These are phyloP conservation scores for Rhodotorula sp. DNA, from an alignment of 1,284 basidiomycete genomes.

Conservation along the genomic window DNA sequence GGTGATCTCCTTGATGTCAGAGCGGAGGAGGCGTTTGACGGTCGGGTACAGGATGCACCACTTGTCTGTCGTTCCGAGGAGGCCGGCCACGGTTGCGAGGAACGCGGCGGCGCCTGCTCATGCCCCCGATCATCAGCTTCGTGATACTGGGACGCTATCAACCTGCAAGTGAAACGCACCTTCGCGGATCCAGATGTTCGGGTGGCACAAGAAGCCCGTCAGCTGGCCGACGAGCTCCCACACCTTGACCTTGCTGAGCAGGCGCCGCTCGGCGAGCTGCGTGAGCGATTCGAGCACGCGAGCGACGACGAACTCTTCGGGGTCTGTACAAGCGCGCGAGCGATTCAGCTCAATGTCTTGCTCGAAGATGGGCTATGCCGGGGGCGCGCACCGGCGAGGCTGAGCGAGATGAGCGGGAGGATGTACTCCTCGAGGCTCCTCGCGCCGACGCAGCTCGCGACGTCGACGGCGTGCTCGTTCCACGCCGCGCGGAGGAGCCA, in stretches of 20 bases:
- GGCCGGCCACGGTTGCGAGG: slow-evolving; percentile 77
- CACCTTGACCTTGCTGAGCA: slow-evolving; percentile 87
- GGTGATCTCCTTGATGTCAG: slow-evolving; percentile 76
- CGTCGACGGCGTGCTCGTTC: slow-evolving; percentile 92
- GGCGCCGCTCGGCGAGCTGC: slow-evolving; percentile 77
- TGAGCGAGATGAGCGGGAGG: slow-evolving; percentile 90
- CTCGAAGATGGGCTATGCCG: not conserved
- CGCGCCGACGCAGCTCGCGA: slow-evolving; percentile 87
- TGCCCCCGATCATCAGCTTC: not conserved
- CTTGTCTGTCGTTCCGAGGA: slow-evolving; percentile 77
- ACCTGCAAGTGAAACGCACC: slow-evolving; percentile 55
- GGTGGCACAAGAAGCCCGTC: slow-evolving; percentile 88
- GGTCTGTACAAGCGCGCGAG: slow-evolving; percentile 60
- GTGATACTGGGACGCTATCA: not conserved
- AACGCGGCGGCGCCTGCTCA: slow-evolving; percentile 75
- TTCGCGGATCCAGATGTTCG: slow-evolving; percentile 94
- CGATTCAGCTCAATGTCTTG: not conserved
- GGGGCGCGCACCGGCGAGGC: slow-evolving; percentile 70
- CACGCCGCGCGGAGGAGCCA: slow-evolving; percentile 89
- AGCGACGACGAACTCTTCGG: slow-evolving; percentile 89
- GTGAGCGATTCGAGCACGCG: slow-evolving; percentile 82
- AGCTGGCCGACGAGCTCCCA: slow-evolving; percentile 90
- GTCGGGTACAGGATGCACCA: slow-evolving; percentile 97
- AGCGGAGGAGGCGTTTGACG: slow-evolving; percentile 77
- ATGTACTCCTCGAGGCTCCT: slow-evolving; percentile 84